These are phyloP conservation scores for Nicotiana undulata DNA, from an alignment of 257 asterid genomes.

Conservation along the genomic window DNA sequence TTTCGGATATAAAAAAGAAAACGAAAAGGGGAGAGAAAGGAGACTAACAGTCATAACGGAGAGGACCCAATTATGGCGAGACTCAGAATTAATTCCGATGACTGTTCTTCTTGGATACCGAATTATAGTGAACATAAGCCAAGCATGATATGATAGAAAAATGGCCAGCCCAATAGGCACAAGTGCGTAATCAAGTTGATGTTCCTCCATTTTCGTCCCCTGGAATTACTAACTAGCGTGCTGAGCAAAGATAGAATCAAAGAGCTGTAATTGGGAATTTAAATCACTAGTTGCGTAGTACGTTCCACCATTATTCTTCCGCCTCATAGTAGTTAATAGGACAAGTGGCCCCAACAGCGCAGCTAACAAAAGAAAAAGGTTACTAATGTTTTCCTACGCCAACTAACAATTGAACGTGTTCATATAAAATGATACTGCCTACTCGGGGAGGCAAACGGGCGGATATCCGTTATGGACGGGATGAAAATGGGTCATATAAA, in stretches of 20 bases:
- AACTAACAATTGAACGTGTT: no score
- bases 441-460: no score
- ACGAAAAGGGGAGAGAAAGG: neutral
- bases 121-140: constrained; percentile 55
- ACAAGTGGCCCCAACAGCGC: no score
- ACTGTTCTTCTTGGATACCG: constrained; percentile 50
- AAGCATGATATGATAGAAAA: constrained; percentile 43
- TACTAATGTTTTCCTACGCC: no score
- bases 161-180: constrained; percentile 65
- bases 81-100: constrained; percentile 63
- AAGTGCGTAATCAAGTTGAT: constrained; percentile 46
- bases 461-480: no score
- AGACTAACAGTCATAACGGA: constrained; percentile 67
- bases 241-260: neutral
- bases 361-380: no score
- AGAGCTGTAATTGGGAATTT: neutral
- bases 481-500: no score
- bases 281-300: neutral
- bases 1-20: neutral
- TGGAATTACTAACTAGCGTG: neutral
- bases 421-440: no score
- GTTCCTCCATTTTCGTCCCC: constrained; percentile 37
- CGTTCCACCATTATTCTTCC: no score
- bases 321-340: no score
- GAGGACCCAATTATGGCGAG: constrained; percentile 65